Percentiles rank a stretch among this genome's conserved stretches.
Conservation (phyloP, 306 rosid genomes). For the Morella rubra region DNA sequence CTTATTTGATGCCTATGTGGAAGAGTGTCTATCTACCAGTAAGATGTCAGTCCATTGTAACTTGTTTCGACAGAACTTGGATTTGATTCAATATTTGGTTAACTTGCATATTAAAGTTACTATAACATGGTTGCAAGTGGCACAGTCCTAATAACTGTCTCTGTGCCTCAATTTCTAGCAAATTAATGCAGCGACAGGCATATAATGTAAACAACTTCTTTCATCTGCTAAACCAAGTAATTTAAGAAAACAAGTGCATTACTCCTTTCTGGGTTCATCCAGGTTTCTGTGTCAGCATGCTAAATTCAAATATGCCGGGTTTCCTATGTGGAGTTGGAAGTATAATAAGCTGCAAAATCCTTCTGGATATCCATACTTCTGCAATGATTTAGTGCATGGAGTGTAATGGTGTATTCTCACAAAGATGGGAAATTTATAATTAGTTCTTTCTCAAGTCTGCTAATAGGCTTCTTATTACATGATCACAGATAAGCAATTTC, state of each 20-base stretch:
- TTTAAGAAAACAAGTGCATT: too few species aligned
- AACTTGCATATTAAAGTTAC: too few species aligned
- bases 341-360: background rate
- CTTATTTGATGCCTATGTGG: background rate
- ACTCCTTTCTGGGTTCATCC: background rate
- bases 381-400: background rate
- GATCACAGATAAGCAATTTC: background rate
- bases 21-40: conserved; percentile 6
- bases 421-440: background rate
- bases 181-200: too few species aligned
- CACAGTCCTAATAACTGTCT: too few species aligned
- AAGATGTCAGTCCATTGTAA: background rate
- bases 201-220: too few species aligned
- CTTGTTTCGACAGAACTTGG: background rate
- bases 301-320: background rate
- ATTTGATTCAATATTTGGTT: background rate
- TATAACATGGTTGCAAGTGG: background rate
- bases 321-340: background rate
- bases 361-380: background rate
- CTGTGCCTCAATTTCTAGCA: too few species aligned
- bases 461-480: background rate
- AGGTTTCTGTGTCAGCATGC: background rate
- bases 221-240: too few species aligned
- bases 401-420: background rate
- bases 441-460: conserved; percentile 5